Conservation (phyloP, 306 rosid species). For the Lithocarpus polystachyus region DNA sequence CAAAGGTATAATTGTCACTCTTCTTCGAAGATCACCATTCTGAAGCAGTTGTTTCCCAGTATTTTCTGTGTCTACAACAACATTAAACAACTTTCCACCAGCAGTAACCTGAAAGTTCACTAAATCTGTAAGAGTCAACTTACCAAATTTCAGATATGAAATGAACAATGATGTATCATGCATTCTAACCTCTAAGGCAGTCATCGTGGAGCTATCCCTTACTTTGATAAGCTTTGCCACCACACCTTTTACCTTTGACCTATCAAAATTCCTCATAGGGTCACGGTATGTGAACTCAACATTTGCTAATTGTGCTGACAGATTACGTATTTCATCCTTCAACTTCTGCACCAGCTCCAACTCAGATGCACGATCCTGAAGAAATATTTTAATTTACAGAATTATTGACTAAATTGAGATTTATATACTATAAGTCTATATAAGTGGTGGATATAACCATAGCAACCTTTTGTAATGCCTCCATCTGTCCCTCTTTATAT, state of each 20-base stretch:
- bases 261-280: constrained; percentile 77
- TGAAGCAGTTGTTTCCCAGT: constrained; percentile 89
- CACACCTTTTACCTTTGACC: constrained; percentile 95
- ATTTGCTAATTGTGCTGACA: constrained; percentile 70
- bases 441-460: constrained; percentile 24
- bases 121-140: constrained; percentile 14
- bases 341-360: constrained; percentile 65
- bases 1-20: constrained; percentile 95
- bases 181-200: constrained; percentile 85
- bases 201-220: constrained; percentile 73
- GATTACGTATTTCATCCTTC: constrained; percentile 78
- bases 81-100: constrained; percentile 89
- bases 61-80: constrained; percentile 86
- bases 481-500: constrained; percentile 81
- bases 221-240: constrained; percentile 92
- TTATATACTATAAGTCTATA: constrained; percentile 6
- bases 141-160: constrained; percentile 8
- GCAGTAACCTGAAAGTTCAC: constrained; percentile 72
- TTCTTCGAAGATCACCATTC: constrained; percentile 80
- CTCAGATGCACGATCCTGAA: constrained; percentile 74
- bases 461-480: constrained; percentile 76
- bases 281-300: constrained; percentile 76
- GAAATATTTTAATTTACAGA: constrained; percentile 15
- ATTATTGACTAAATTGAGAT: constrained; percentile 10
- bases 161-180: constrained; percentile 6